Evolutionary conservation across 2,329 filamentous ascomycete genomes (phyloP), one percentile per base, ranked within the genome.

Genomic region (Aspergillus fijiensis): DNA sequence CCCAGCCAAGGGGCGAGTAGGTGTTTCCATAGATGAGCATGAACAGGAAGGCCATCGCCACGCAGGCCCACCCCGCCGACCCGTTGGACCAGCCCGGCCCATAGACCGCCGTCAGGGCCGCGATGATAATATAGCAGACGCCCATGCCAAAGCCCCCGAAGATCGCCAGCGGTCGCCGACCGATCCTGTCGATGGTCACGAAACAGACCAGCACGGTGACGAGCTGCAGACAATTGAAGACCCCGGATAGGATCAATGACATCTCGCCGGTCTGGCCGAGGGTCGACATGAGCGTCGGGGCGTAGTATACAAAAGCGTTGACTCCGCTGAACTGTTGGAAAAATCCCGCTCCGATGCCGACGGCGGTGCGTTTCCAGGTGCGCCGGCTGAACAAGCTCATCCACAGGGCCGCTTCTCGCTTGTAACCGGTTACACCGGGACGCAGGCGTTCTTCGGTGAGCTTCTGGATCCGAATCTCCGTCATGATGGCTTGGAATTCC

Each of bases 11-110:
- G 1, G 74, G 75, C 1, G 69, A 70, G 31, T 74, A 78, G 0
- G 72, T 67, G 74, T 60, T 29, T 0, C 87, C 87, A 74, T 89
- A 90, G 29, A 90, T 77, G 75, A 87, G 90, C 53, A 91, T 87
- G 70, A 84, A 88, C 12, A 88, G 82, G 19, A 58, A 52, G 16
- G 51, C 49, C 16, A 47, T 2, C 90, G 82, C 50, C n/a, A 39
- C 19, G 14, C 51, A 35, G 2, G 33, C 33, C 51, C 51, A 54
- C 21, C 29, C 51, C 2, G 16, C 27, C 29, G 51, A 12, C 19
- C 14, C 14, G 11, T 54, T 23, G 27, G 33, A 11, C 51, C 51
- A 54, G 6, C 21, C 12, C 11, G 27, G 19, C 16, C 31, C 35
- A 10, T 54, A 54, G 16, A 35, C 9, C 21, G 27, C 51, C 16